phyloP scores from a whole-genome alignment of 495 filamentous ascomycete species.

The Cladorrhinum samala region DNA sequence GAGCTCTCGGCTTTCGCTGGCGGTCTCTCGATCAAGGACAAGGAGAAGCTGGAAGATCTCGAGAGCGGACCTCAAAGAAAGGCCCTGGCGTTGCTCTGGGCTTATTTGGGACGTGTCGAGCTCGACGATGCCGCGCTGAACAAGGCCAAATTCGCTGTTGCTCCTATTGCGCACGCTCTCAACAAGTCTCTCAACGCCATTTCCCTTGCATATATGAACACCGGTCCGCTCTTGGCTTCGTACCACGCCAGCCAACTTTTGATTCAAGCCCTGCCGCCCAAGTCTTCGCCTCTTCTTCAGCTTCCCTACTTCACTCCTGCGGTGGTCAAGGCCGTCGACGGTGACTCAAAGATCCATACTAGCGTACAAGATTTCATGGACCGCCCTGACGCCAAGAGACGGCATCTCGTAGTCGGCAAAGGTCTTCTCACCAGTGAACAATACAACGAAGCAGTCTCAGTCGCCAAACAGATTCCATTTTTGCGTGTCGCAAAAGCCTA shows the following conservation, averaged over 20 bases:
- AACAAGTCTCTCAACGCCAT: slow-evolving; percentile 85
- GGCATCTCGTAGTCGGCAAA: slow-evolving; percentile 59
- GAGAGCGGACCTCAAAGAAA: slow-evolving; percentile 72
- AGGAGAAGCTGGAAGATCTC: slow-evolving; percentile 59
- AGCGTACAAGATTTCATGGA: slow-evolving; percentile 84
- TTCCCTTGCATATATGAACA: slow-evolving; percentile 78
- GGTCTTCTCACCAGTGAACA: slow-evolving; percentile 67
- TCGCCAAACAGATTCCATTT: slow-evolving; percentile 75
- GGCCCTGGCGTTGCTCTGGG: slow-evolving; percentile 86
- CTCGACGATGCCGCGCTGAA: slow-evolving; percentile 63
- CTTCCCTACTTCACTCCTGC: slow-evolving; percentile 78
- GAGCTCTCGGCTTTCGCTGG: slow-evolving; percentile 39
- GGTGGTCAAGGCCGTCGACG: slow-evolving; percentile 70
- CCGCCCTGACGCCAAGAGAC: slow-evolving; percentile 66
- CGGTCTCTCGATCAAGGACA: slow-evolving; percentile 63
- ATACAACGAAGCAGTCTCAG: slow-evolving; percentile 65
- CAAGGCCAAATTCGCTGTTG: slow-evolving; percentile 70
- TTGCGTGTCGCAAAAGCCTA: slow-evolving; percentile 88
- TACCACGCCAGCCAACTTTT: slow-evolving; percentile 76
- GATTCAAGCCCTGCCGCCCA: slow-evolving; percentile 81
- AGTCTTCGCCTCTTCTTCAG: slow-evolving; percentile 82
- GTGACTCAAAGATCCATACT: slow-evolving; percentile 65
- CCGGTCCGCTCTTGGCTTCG: slow-evolving; percentile 72
- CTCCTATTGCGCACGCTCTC: slow-evolving; percentile 75
- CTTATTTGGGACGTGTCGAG: slow-evolving; percentile 83